Evolutionary conservation across 495 filamentous ascomycete species (phyloP).

Genomic region (Hypoxylon fuscum): DNA sequence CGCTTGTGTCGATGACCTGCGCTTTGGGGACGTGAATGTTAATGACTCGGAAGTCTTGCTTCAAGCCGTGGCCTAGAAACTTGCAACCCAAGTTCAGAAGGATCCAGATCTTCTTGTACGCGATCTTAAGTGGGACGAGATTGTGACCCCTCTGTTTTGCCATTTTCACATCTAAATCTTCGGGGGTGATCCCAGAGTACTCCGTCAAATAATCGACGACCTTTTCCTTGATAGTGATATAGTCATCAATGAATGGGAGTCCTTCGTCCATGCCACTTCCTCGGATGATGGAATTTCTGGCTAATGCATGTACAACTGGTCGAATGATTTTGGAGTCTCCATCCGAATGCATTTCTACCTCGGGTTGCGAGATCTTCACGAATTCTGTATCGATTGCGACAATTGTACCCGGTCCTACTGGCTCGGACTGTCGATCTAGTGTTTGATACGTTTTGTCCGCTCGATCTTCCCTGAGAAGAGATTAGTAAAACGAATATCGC

Average conservation of each 20-base stretch:
- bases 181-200: constrained; percentile 87
- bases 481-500: constrained; percentile 16
- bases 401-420: constrained; percentile 72
- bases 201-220: constrained; percentile 96
- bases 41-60: constrained; percentile 95
- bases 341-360: constrained; percentile 92
- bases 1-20: constrained; percentile 92
- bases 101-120: constrained; percentile 98
- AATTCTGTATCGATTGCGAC: constrained; percentile 97
- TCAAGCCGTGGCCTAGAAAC: constrained; percentile 92
- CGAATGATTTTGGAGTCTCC: constrained; percentile 86
- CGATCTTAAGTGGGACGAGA: constrained; percentile 85
- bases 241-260: constrained; percentile 93
- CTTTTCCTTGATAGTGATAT: constrained; percentile 86
- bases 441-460: constrained; percentile 61
- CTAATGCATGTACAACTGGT: constrained; percentile 83
- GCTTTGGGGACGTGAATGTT: constrained; percentile 94
- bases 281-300: constrained; percentile 86
- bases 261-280: constrained; percentile 79
- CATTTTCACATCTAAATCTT: constrained; percentile 78
- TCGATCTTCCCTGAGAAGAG: constrained; percentile 42
- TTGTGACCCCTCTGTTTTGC: constrained; percentile 70
- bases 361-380: constrained; percentile 86
- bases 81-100: constrained; percentile 92
- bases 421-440: constrained; percentile 70